Percentiles rank a stretch among this genome's conserved stretches.
Evolutionary conservation across 331 rosid genomes (phyloP).

Genomic region (Quercus phellos): DNA sequence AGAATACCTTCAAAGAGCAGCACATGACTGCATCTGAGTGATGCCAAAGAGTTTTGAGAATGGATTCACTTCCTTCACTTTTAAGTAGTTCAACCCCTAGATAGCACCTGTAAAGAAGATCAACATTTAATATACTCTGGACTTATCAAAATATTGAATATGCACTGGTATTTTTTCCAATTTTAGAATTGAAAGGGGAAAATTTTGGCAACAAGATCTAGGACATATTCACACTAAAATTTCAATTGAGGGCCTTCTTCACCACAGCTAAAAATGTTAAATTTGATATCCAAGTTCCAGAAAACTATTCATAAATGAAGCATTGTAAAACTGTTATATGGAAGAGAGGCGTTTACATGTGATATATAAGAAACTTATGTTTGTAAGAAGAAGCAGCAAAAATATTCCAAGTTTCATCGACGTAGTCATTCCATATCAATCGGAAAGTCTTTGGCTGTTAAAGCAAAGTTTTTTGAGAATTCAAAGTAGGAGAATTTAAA

Average conservation of each 20-base stretch:
- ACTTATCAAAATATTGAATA: neutral
- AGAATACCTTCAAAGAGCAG: constrained; percentile 78
- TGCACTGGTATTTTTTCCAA: neutral
- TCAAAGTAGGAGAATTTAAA: neutral
- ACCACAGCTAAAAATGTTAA: neutral
- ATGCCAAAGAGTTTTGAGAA: constrained; percentile 93
- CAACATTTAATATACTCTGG: neutral
- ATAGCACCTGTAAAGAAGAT: constrained; percentile 60
- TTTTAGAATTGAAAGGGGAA: neutral
- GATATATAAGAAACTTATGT: neutral
- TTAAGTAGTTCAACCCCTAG: constrained; percentile 79
- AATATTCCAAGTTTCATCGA: neutral
- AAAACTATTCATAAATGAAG: neutral
- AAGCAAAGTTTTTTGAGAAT: neutral
- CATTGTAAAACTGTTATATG: neutral
- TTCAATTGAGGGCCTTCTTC: neutral
- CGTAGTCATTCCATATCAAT: neutral
- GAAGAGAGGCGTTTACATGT: neutral
- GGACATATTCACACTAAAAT: neutral
- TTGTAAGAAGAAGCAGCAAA: neutral
- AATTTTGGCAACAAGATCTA: neutral
- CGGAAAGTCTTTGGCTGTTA: neutral
- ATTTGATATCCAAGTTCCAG: neutral
- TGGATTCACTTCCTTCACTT: constrained; percentile 67
- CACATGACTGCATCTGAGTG: constrained; percentile 88